These are phyloP conservation scores for Rhytidiadelphus loreus DNA, from an alignment of 225 moss, liverwort and hornwort species.

Conservation along the genomic window DNA sequence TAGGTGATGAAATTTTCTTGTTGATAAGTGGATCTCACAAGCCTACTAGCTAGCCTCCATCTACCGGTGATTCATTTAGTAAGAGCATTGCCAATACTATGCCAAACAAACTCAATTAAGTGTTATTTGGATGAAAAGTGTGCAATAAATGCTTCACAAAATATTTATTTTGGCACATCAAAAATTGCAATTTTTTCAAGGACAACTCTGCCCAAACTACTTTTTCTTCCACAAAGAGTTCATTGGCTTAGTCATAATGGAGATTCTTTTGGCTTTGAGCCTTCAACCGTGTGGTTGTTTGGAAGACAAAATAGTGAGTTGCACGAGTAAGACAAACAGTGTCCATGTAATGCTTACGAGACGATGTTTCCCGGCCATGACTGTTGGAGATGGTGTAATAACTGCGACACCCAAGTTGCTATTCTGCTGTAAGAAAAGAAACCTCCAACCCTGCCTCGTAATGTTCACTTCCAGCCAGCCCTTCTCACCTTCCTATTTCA, in stretches of 20 bases:
- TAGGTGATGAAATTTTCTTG: background rate
- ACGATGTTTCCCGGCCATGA: no score
- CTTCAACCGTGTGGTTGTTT: background rate
- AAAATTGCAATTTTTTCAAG: fast-evolving
- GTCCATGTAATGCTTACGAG: background rate
- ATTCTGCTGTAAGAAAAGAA: background rate
- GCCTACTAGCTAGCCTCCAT: fast-evolving
- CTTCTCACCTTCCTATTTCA: background rate
- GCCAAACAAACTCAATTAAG: fast-evolving
- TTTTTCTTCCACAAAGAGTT: background rate
- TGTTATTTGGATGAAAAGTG: background rate
- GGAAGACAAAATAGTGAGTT: background rate
- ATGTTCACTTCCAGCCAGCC: background rate
- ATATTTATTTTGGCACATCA: fast-evolving
- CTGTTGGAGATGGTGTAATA: background rate
- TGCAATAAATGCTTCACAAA: no score
- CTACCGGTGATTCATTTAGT: fast-evolving
- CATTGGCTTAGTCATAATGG: background rate
- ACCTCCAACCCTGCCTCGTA: background rate
- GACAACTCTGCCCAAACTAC: fast-evolving
- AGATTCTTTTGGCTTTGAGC: background rate
- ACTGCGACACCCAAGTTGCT: background rate
- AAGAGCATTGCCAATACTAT: fast-evolving
- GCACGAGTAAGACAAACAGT: fast-evolving
- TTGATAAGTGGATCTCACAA: background rate